Conservation (phyloP, 805 yeast species). For the Lipomyces yamanashiensis region DNA sequence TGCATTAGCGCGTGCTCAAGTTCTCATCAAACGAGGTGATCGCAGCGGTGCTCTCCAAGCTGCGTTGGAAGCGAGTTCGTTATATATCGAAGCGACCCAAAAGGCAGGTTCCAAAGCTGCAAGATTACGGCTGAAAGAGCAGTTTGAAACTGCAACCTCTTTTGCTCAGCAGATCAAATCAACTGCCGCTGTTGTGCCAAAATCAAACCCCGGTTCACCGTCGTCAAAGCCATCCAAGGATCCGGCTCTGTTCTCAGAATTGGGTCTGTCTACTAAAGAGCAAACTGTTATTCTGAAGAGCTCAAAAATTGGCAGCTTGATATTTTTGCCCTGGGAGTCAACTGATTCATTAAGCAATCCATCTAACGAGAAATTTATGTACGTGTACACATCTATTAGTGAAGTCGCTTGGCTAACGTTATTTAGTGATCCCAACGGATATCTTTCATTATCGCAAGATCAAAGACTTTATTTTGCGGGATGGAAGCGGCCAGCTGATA, state of each 20-base stretch:
- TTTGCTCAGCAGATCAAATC: slow-evolving; percentile 9
- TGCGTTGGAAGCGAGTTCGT: slow-evolving; percentile 14
- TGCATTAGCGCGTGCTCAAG: slow-evolving; percentile 17
- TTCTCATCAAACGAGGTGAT: slow-evolving; percentile 7
- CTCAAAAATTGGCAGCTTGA: slow-evolving; percentile 25
- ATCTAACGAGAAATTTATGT: slow-evolving; percentile 4
- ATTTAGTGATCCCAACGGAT: slow-evolving; percentile 38
- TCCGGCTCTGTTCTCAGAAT: slow-evolving; percentile 4
- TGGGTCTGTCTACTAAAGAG: slow-evolving; percentile 16
- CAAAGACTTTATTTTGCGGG: slow-evolving; percentile 26
- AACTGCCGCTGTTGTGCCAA: background rate
- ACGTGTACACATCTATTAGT: background rate
- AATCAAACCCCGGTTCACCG: background rate
- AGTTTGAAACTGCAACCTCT: slow-evolving; percentile 1
- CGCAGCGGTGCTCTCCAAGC: slow-evolving; percentile 12
- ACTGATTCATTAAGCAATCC: slow-evolving; percentile 3
- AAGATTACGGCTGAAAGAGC: background rate
- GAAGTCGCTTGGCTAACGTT: background rate
- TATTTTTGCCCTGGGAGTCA: slow-evolving; percentile 34
- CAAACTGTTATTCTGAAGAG: slow-evolving; percentile 18
- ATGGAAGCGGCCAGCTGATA: slow-evolving; percentile 37
- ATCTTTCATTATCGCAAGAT: slow-evolving; percentile 25
- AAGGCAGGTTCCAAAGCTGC: slow-evolving; percentile 3
- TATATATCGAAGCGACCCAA: slow-evolving; percentile 16
- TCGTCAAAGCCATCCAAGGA: slow-evolving; percentile 5